Evolutionary conservation across 2,329 filamentous ascomycete species (phyloP).

Genomic region (Monascus ruber): DNA sequence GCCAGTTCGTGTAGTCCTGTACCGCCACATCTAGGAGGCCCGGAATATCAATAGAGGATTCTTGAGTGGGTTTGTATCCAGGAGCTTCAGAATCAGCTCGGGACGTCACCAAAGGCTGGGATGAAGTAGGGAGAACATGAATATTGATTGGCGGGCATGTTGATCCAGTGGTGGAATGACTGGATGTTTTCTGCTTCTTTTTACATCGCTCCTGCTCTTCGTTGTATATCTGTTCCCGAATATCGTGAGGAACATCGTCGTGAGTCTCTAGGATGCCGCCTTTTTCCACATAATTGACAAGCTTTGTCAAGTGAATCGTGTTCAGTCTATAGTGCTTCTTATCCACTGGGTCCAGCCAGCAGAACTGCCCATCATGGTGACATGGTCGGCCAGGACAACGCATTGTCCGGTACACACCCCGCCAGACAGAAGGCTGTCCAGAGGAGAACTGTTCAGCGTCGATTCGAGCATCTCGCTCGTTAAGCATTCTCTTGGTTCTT

Average conservation of each 20-base stretch:
- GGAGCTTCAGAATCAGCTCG: too few relatives aligned
- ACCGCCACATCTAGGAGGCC: too few relatives aligned
- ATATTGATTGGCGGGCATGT: slow-evolving; percentile 12
- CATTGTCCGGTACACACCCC: slow-evolving; percentile 18
- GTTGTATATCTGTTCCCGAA: slow-evolving; percentile 21
- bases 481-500: slow-evolving; percentile 15
- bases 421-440: slow-evolving; percentile 15
- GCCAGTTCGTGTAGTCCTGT: slow-evolving; percentile 7
- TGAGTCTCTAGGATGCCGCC: slow-evolving; percentile 9
- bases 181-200: slow-evolving; percentile 8
- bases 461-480: slow-evolving; percentile 10
- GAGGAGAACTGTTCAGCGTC: slow-evolving; percentile 12
- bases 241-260: slow-evolving; percentile 17
- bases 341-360: slow-evolving; percentile 19
- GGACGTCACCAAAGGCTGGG: too few relatives aligned
- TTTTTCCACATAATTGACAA: slow-evolving; percentile 16
- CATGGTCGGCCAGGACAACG: slow-evolving; percentile 18
- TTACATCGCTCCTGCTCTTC: slow-evolving; percentile 19
- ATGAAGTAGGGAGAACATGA: too few relatives aligned
- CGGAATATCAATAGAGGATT: too few relatives aligned
- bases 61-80: too few relatives aligned
- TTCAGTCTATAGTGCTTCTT: slow-evolving; percentile 21
- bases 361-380: slow-evolving; percentile 15
- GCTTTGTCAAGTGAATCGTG: slow-evolving; percentile 15
- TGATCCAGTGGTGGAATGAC: slow-evolving; percentile 6